phyloP scores from a whole-genome alignment of 305 asterid species.

The Salvia sclarea region DNA sequence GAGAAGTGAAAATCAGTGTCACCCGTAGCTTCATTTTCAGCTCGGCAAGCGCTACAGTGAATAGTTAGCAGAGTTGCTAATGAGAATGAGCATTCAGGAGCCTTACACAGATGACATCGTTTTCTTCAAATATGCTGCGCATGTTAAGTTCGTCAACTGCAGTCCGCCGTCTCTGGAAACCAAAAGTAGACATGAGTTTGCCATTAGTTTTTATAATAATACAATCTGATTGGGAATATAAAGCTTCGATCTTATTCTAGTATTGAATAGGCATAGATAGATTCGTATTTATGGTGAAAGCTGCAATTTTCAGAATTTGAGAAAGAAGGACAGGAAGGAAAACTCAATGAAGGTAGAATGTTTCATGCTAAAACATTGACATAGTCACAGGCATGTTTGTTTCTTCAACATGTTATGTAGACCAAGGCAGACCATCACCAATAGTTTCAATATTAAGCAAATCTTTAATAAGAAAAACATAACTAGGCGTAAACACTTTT shows the following conservation, averaged over 20 bases:
- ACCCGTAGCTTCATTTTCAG: neutral
- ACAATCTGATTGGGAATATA: neutral
- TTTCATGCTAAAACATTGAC: constrained; percentile 2
- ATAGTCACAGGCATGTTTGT: neutral
- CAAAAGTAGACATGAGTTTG: constrained; percentile 2
- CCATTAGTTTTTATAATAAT: too few relatives aligned
- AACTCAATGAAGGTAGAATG: neutral
- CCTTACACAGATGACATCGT: constrained; percentile 89
- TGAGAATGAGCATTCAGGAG: constrained; percentile 19
- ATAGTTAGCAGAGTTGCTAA: constrained; percentile 9
- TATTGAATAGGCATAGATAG: too few relatives aligned
- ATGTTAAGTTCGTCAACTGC: constrained; percentile 93
- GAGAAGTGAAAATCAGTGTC: constrained; percentile 7
- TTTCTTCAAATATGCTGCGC: constrained; percentile 91
- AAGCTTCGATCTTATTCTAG: too few relatives aligned
- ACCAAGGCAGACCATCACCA: neutral
- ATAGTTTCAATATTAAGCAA: constrained; percentile 6
- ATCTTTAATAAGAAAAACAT: neutral
- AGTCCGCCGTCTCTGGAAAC: constrained; percentile 87
- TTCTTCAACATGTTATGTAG: neutral
- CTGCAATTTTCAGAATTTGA: too few relatives aligned
- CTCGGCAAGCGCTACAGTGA: neutral
- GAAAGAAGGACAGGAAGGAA: neutral
- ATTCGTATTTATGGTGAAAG: too few relatives aligned
- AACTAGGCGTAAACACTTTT: neutral